Base-by-base conservation (phyloP, 163 green algal genomes). In the Chlamydomonas reinhardtii region DNA sequence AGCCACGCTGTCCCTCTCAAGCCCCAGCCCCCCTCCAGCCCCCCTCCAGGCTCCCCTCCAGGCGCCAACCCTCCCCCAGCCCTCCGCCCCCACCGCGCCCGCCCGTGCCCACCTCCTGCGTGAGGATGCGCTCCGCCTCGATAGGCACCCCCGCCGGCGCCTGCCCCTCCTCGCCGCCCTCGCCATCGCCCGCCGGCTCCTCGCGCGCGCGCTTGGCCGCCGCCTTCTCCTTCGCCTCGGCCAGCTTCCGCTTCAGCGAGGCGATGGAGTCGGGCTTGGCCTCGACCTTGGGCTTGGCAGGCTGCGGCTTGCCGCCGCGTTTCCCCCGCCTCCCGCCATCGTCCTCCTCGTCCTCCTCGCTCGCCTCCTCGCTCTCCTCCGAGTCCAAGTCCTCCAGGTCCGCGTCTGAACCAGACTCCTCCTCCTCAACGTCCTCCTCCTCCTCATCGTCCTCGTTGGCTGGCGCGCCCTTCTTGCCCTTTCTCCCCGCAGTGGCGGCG, bases 111-210 rank as follows among this genome's bases (percentile, higher is more conserved):
- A 86, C 79, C 79, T 88, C 82, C 39, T 82, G 73, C 34, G 90
- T 95, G 43, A 98, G 87, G 64, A 98, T 95, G 35, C 95, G 89
- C 17, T 92, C 91, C 80, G 90, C 94, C 82, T 98, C 96, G 48
- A 97, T 91, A 19, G 89, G 93, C 79, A 85, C 77, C 0, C 17
- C 73, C 91, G 89, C 27, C 52, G 73, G 35, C 56, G 37, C 32
- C 70, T 43, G 34, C 8, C 6, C 80, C 48, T 2, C 73, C 27
- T 64, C 61, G 8, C 39, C 86, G 37, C 43, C 81, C 31, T 61
- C 82, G 9, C 37, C 86, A 37, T 65, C 43, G 22, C 32, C 81
- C 0, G 25, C 81, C 0, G 25, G 76, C 82, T 69, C 35, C 76
- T 82, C 72, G 72, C 73, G 82, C 69, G 90, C 84, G 78, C 88